phyloP scores from a whole-genome alignment of 495 filamentous ascomycete genomes.

The Tuber indicum region DNA sequence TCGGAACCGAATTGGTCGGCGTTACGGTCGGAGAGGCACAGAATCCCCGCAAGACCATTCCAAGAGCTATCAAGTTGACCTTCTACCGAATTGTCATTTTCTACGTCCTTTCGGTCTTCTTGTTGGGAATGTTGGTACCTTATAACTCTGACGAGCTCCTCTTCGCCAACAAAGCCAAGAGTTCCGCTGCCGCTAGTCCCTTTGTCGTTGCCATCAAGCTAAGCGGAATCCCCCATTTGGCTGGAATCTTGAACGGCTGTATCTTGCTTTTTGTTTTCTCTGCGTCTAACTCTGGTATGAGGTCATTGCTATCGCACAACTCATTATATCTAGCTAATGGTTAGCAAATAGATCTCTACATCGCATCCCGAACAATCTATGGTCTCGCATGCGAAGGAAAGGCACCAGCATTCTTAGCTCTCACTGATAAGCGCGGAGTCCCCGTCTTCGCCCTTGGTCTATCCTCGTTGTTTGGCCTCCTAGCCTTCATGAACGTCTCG shows the following conservation, averaged over 20 bases:
- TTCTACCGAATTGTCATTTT: conserved; percentile 86
- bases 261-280: conserved; percentile 76
- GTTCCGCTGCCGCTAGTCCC: conserved; percentile 53
- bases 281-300: conserved; percentile 60
- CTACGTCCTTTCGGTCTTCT: conserved; percentile 60
- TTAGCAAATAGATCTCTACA: conserved; percentile 56
- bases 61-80: conserved; percentile 68
- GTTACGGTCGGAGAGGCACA: conserved; percentile 74
- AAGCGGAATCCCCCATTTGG: conserved; percentile 51
- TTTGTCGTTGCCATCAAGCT: conserved; percentile 58
- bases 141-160: conserved; percentile 51
- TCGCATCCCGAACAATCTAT: conserved; percentile 73
- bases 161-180: conserved; percentile 48
- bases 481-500: conserved; percentile 74
- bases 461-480: conserved; percentile 56
- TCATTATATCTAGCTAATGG: conserved; percentile 12
- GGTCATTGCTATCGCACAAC: conserved; percentile 30
- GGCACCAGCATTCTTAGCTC: conserved; percentile 63
- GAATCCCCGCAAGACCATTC: conserved; percentile 69
- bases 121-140: conserved; percentile 55
- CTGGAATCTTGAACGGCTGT: conserved; percentile 57
- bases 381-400: conserved; percentile 70
- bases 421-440: conserved; percentile 67
- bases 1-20: conserved; percentile 79
- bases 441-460: conserved; percentile 62